Evolutionary conservation across 768 basidiomycete species (phyloP).

Genomic region (Auricularia auricula-judae): DNA sequence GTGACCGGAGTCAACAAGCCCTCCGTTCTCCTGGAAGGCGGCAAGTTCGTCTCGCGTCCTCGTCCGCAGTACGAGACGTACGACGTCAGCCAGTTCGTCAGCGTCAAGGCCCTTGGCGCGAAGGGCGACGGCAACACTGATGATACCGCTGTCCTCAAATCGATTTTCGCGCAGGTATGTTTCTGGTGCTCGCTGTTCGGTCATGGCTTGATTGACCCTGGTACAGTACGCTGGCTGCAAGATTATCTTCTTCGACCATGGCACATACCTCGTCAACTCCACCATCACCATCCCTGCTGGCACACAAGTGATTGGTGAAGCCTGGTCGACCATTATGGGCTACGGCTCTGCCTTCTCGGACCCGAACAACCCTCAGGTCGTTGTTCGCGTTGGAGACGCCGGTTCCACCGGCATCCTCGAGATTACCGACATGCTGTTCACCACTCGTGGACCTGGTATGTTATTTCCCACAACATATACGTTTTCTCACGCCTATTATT

Average conservation of each 20-base stretch:
- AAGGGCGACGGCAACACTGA: conserved; percentile 69
- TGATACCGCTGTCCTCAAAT: conserved; percentile 58
- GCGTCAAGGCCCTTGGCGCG: conserved; percentile 60
- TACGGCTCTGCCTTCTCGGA: conserved; percentile 37
- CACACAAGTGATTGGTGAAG: conserved; percentile 49
- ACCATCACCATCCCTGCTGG: conserved; percentile 50
- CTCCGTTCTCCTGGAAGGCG: conserved; percentile 38
- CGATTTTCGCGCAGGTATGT: conserved; percentile 30
- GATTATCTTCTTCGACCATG: conserved; percentile 65
- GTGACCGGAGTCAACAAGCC: conserved; percentile 45
- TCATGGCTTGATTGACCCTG: conserved; percentile 15
- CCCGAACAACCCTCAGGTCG: conserved; percentile 29
- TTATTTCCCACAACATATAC: no score
- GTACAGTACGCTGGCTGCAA: conserved; percentile 52
- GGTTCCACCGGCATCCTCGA: conserved; percentile 43
- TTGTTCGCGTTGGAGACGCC: conserved; percentile 38
- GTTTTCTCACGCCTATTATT: no score
- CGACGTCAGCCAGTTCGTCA: conserved; percentile 54
- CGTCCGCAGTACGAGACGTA: conserved; percentile 38
- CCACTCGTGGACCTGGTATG: conserved; percentile 36
- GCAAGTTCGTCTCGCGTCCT: conserved; percentile 6
- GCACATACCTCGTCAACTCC: conserved; percentile 42
- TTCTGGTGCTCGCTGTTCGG: no score
- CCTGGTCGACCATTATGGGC: conserved; percentile 49
- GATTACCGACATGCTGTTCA: conserved; percentile 54